phyloP scores from a whole-genome alignment of 768 basidiomycete species.

The Fomitopsis serialis region DNA sequence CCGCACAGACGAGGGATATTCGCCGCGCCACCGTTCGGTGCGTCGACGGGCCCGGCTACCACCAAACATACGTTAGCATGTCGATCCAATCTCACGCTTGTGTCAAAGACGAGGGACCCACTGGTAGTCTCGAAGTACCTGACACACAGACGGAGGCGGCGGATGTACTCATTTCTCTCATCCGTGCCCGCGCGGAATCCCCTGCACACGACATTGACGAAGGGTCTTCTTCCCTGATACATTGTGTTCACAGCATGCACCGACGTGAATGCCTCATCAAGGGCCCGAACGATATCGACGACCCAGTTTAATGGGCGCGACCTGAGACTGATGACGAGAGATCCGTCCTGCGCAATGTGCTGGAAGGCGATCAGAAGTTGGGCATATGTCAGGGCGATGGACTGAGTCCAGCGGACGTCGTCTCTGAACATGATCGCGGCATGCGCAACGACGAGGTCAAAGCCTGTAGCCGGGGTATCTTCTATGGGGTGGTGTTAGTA shows the following conservation, averaged over 20 bases:
- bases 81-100: not conserved
- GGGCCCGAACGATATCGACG: constrained; percentile 8
- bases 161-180: not conserved
- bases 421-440: constrained; percentile 8
- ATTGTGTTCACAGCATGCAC: constrained; percentile 3
- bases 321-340: constrained; percentile 5
- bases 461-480: not conserved
- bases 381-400: constrained; percentile 1
- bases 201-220: constrained; percentile 11
- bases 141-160: not conserved
- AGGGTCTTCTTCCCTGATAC: constrained; percentile 2
- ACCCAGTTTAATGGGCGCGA: constrained; percentile 8
- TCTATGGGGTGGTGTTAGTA: not conserved
- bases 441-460: constrained; percentile 11
- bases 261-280: constrained; percentile 4
- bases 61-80: too few relatives aligned
- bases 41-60: too few relatives aligned
- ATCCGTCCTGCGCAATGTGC: constrained; percentile 6
- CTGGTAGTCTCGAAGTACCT: not conserved
- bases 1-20: not conserved
- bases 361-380: constrained; percentile 6
- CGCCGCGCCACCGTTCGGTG: not conserved
- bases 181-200: constrained; percentile 4
- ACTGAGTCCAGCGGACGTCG: not conserved
- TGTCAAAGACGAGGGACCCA: too few relatives aligned